Evolutionary conservation across 2,329 filamentous ascomycete species (phyloP), one percentile per base, ranked within the genome.

Genomic region (Sporothrix luriei): DNA sequence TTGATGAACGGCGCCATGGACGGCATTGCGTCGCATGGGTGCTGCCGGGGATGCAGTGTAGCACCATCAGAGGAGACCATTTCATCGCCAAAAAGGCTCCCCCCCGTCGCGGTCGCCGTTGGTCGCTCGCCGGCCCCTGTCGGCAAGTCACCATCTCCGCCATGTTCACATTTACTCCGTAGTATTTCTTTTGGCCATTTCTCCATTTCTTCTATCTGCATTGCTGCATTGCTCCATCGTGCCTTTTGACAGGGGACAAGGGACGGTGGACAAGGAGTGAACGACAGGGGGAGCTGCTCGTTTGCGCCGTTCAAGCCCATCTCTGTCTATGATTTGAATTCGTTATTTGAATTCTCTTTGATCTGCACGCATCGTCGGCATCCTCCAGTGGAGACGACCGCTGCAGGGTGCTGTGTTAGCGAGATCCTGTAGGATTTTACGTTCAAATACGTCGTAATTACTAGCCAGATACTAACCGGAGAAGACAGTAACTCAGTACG

Each of bases 211-310:
- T 33, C 33, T 33, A 6, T 33, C 33, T 33, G 6, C 33, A 33
- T 21, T 59, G 7, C 55, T 59, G 55, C 55, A 59, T 38, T 59
- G 33, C 55, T 29, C 40, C 55, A 59, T 59, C 55, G n/a, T 40
- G 19, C 26, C 11, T 55, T 55, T 9, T 16, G 4, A 14, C 2
- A 19, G 11, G 2, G 11, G 54, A 19, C 54, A 19, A 54, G 24
- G 24, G 51, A 29, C 51, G 4, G 6, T 33, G 9, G 33, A 33
- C 33, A 33, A 33, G 33, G 33, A 33, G 9, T 33, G 9, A 33
- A 33, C 1, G 33, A 33, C 33, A 33, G 33, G 33, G 33, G 33
- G 33, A 6, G 33, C 6, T 5, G 33, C 33, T 40, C 55, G 55
- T 10, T 26, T 59, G 54, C 54, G 38, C 21, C 29, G 54, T 40